phyloP scores from a whole-genome alignment of 495 filamentous ascomycete species.

The Daldinia decipiens region DNA sequence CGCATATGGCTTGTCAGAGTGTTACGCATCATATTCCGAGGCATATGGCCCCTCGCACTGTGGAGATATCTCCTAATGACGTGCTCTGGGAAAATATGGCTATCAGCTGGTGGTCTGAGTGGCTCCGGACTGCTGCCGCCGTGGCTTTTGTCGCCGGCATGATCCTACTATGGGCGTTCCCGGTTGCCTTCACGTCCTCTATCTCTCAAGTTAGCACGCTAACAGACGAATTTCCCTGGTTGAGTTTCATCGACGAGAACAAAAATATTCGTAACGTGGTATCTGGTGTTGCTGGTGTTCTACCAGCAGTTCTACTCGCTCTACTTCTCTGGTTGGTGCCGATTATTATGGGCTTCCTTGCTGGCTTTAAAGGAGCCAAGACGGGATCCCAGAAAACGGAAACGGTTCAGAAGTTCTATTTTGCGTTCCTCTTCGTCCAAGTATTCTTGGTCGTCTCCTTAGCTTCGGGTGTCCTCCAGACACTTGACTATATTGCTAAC shows the following conservation, averaged over 20 bases:
- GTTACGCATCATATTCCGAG: conserved; percentile 92
- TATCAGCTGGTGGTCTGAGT: conserved; percentile 93
- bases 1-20: conserved; percentile 97
- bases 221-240: conserved; percentile 69
- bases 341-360: conserved; percentile 74
- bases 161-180: conserved; percentile 90
- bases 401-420: conserved; percentile 91
- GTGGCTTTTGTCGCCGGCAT: conserved; percentile 75
- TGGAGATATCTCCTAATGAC: conserved; percentile 93
- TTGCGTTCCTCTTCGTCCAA: conserved; percentile 93
- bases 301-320: conserved; percentile 81
- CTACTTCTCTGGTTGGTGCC: conserved; percentile 85
- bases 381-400: conserved; percentile 85
- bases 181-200: conserved; percentile 86
- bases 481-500: conserved; percentile 69
- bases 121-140: conserved; percentile 75
- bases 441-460: conserved; percentile 94
- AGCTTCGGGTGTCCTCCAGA: conserved; percentile 77
- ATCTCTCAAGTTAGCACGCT: conserved; percentile 80
- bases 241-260: conserved; percentile 73
- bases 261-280: conserved; percentile 67
- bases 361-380: conserved; percentile 78
- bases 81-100: conserved; percentile 99
- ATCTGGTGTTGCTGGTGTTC: conserved; percentile 82
- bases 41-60: conserved; percentile 90